A percentile compares a stretch with the other conserved stretches of the same genome.
phyloP scores from a whole-genome alignment of 2,329 filamentous ascomycete species.

The Metarhizium brunneum region DNA sequence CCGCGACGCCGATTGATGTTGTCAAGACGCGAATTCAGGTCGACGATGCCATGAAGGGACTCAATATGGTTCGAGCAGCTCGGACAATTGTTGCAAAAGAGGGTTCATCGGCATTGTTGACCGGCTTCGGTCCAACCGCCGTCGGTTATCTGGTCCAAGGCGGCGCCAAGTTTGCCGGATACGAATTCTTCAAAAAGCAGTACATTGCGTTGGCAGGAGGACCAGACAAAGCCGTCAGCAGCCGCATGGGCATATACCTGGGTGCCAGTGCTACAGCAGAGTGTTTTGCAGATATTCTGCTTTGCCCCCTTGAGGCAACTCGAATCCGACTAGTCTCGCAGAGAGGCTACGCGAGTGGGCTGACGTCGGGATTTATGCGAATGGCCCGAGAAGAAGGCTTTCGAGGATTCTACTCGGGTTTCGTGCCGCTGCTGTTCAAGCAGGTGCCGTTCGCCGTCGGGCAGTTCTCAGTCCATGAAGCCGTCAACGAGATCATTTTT shows the following conservation, averaged over 20 bases:
- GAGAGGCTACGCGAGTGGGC: conserved; percentile 65
- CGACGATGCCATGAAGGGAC: conserved; percentile 76
- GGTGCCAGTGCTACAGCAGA: conserved; percentile 60
- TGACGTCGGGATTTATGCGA: conserved; percentile 63
- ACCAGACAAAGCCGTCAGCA: conserved; percentile 31
- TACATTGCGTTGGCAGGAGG: conserved; percentile 61
- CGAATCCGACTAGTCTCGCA: conserved; percentile 72
- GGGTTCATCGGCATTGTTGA: conserved; percentile 70
- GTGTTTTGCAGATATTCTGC: conserved; percentile 68
- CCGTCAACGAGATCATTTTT: conserved; percentile 71
- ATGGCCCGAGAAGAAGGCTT: conserved; percentile 69
- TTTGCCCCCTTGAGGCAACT: conserved; percentile 84
- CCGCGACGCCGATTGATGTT: conserved; percentile 51
- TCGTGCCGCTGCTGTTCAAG: conserved; percentile 78
- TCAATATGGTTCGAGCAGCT: conserved; percentile 71
- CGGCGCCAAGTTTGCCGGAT: conserved; percentile 84
- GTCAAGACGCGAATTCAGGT: conserved; percentile 91
- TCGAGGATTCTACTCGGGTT: conserved; percentile 82
- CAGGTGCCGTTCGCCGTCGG: conserved; percentile 90
- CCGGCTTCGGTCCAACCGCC: conserved; percentile 75
- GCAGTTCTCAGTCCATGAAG: conserved; percentile 92
- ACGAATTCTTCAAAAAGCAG: conserved; percentile 91
- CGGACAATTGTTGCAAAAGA: conserved; percentile 70
- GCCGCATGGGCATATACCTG: conserved; percentile 58
- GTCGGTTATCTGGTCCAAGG: conserved; percentile 86